These are phyloP conservation scores for Boechera stricta DNA, from an alignment of 345 rosid genomes.

Conservation along the genomic window DNA sequence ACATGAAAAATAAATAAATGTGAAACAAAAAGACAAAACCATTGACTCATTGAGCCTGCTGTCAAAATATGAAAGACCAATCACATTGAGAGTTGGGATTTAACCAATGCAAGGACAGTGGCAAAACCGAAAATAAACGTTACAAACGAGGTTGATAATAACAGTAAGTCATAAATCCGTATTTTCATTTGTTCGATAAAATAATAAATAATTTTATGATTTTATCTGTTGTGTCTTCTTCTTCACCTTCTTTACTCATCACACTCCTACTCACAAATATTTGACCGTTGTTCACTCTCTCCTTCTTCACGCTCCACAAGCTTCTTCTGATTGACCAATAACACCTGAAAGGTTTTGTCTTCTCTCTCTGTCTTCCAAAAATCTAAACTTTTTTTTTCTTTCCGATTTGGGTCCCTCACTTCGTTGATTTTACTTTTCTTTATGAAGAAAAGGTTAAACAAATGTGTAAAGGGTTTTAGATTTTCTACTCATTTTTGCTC, in stretches of 20 bases:
- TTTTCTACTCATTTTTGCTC: conserved; percentile 1
- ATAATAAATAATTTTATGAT: not conserved
- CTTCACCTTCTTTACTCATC: conserved; percentile 28
- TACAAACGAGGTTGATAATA: conserved; percentile 12
- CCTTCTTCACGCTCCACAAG: conserved; percentile 23
- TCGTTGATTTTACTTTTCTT: not conserved
- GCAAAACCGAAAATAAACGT: conserved; percentile 16
- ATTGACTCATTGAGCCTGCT: conserved; percentile 34
- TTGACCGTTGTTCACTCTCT: conserved; percentile 40
- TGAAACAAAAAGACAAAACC: conserved; percentile 20
- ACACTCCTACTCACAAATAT: conserved; percentile 33
- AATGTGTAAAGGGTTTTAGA: conserved; percentile 31
- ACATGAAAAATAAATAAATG: conserved; percentile 2
- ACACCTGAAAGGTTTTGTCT: conserved; percentile 43
- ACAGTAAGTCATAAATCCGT: conserved; percentile 20
- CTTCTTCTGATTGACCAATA: conserved; percentile 24
- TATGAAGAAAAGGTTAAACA: conserved; percentile 7
- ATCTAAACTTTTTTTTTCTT: not conserved
- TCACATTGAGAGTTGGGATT: not conserved
- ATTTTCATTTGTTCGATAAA: conserved; percentile 20
- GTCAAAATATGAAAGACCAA: not conserved
- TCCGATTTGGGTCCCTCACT: conserved; percentile 34
- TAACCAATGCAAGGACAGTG: conserved; percentile 36
- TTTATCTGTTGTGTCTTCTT: conserved; percentile 1
- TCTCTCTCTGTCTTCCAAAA: conserved; percentile 25